These are phyloP conservation scores for Tricholoma flavovirens DNA, from an alignment of 768 basidiomycete genomes.

Conservation along the genomic window DNA sequence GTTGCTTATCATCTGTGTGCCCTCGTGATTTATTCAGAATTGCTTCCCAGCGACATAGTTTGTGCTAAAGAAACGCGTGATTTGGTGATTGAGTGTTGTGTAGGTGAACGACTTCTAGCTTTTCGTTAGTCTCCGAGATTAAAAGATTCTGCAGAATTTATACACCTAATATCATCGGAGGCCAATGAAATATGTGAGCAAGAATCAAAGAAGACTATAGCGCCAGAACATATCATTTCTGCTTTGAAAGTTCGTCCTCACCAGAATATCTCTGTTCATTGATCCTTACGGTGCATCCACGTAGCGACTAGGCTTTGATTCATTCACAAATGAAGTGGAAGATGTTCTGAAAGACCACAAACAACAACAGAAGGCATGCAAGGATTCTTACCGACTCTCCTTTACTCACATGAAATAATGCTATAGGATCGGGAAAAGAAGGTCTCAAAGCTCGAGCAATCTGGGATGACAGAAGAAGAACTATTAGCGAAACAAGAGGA, in stretches of 20 bases:
- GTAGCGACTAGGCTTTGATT: conserved; percentile 89
- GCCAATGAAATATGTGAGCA: conserved; percentile 98
- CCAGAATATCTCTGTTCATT: not conserved
- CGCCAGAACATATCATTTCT: conserved; percentile 91
- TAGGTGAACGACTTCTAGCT: conserved; percentile 66
- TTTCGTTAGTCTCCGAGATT: conserved; percentile 2
- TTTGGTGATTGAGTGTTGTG: conserved; percentile 96
- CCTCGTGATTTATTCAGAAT: conserved; percentile 46
- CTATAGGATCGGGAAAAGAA: conserved; percentile 85
- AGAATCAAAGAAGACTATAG: conserved; percentile 98
- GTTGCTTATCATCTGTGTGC: conserved; percentile 5
- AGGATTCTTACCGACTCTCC: not conserved
- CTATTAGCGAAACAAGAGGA: conserved; percentile 82
- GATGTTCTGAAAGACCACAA: conserved; percentile 95
- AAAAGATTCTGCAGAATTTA: conserved; percentile 69
- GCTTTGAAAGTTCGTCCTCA: conserved; percentile 70
- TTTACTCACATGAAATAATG: conserved; percentile 5
- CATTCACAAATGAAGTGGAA: conserved; percentile 84
- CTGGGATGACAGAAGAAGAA: conserved; percentile 89
- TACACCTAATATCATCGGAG: conserved; percentile 94
- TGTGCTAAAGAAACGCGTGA: conserved; percentile 97
- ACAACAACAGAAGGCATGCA: conserved; percentile 82
- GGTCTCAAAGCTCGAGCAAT: conserved; percentile 81
- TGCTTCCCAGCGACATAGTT: conserved; percentile 80
- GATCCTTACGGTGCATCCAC: conserved; percentile 5